phyloP scores from a whole-genome alignment of 2,329 filamentous ascomycete genomes.

The Colletotrichum chrysophilum region DNA sequence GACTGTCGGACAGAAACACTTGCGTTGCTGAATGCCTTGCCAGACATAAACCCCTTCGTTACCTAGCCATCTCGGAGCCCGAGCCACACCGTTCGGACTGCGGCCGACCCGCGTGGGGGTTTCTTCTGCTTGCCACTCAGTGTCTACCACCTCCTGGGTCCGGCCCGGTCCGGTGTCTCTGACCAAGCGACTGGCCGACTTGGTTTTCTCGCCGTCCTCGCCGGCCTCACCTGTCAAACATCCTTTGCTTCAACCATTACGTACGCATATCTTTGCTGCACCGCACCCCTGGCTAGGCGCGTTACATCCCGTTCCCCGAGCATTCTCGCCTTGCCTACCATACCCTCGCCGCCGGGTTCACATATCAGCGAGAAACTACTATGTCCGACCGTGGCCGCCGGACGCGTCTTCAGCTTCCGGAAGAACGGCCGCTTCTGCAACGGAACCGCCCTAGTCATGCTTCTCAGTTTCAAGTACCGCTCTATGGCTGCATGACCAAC shows the following conservation, averaged over 20 bases:
- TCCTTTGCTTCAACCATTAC: not conserved
- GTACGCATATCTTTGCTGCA: not conserved
- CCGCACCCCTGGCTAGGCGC: not conserved
- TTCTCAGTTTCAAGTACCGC: slow-evolving; percentile 39
- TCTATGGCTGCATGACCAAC: slow-evolving; percentile 61
- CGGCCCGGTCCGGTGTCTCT: not conserved
- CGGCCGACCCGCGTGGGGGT: slow-evolving; percentile 1
- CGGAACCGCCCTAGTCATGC: slow-evolving; percentile 40
- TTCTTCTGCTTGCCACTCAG: not conserved
- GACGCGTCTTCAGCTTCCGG: slow-evolving; percentile 20
- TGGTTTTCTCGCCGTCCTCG: not conserved
- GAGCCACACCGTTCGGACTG: not conserved
- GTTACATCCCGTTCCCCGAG: not conserved
- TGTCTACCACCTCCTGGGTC: not conserved
- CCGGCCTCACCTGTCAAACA: not conserved
- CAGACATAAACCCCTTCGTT: not conserved
- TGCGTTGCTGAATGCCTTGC: not conserved
- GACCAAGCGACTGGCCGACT: not conserved
- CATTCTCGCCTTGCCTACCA: not conserved
- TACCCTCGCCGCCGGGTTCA: not conserved
- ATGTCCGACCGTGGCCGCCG: slow-evolving; percentile 24
- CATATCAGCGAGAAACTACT: slow-evolving; percentile 4
- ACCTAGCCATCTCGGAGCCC: not conserved
- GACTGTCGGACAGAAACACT: not conserved
- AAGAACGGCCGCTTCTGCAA: slow-evolving; percentile 38